Percentiles rank a stretch among this genome's conserved stretches.
Evolutionary conservation across 495 filamentous ascomycete genomes (phyloP).

Genomic region (Lasiosphaeria hispida): DNA sequence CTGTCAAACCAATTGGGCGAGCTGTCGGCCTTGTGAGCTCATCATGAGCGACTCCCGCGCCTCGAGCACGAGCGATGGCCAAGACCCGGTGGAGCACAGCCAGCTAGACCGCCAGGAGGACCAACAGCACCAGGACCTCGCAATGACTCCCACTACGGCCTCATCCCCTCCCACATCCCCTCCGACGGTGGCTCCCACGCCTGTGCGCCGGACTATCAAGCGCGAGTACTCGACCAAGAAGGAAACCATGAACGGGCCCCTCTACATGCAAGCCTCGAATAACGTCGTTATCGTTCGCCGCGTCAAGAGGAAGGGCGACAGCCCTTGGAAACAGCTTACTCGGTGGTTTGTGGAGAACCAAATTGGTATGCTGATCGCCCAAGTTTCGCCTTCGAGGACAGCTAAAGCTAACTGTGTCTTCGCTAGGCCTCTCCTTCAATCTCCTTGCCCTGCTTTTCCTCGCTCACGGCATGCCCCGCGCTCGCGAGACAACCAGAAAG

Average conservation of each 20-base stretch:
- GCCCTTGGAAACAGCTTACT: constrained; percentile 38
- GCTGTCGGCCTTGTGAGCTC: constrained; percentile 1
- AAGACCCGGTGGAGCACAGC: not conserved
- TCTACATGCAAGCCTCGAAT: constrained; percentile 46
- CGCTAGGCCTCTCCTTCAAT: constrained; percentile 35
- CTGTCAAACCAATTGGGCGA: constrained; percentile 3
- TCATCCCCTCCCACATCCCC: not conserved
- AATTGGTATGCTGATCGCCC: constrained; percentile 42
- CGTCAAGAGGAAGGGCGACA: constrained; percentile 46
- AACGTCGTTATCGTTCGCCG: constrained; percentile 47
- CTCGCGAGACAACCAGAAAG: constrained; percentile 72
- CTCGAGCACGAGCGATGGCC: constrained; percentile 6
- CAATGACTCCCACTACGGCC: not conserved
- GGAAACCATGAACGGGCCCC: constrained; percentile 44
- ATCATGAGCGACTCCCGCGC: constrained; percentile 13
- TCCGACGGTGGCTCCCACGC: constrained; percentile 5
- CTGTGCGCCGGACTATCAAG: constrained; percentile 22
- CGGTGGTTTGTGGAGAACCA: constrained; percentile 55
- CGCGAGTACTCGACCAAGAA: constrained; percentile 33
- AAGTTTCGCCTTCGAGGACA: not conserved
- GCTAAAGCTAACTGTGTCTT: not conserved
- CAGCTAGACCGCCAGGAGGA: not conserved
- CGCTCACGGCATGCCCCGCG: constrained; percentile 76
- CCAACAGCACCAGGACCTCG: not conserved
- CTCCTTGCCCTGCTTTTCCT: constrained; percentile 72